Evolutionary conservation across 2,329 filamentous ascomycete species (phyloP), one percentile per base, ranked within the genome.

Genomic region (Sphaerulina populicola): DNA sequence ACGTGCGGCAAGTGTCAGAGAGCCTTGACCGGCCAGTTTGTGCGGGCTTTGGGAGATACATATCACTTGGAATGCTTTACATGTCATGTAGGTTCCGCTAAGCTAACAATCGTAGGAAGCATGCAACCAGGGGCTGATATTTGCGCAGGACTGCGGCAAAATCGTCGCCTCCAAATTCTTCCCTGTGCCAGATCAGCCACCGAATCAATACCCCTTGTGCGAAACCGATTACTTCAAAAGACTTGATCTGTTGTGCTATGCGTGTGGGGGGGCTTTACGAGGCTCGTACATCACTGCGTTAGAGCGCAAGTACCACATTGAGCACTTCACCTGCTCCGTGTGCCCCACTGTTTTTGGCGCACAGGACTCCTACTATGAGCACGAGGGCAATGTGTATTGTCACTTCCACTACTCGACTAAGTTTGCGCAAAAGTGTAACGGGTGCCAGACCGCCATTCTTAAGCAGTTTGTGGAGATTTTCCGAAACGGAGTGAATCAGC

Each of bases 401-500:
- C 93, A 98, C 68, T 98, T 94, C 68, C 93, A 98, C 70, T 98
- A 98, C 69, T 97, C 91, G 10, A 98, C 93, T 12, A 88, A 89
- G 65, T 97, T 96, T 66, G 93, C 93, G 33, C 91, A 97, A 67
- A 80, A 88, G 50, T 98, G 93, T 69, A 95, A 94, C 68, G 93
- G 93, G 58, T 98, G 93, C 65, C 89, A 95, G 64, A 96, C 91
- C 2, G 88, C 93, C 47, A 98, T 98, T 57, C 76, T 98, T 39
- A 98, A 98, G 73, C 93, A 98, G 68, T 98, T 98, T 68, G 93
- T 98, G 55, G 93, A 98, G 70, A 97, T 98, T 55, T 98, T 90
- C 71, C 85, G 93, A 61, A 97, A 97, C 69, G 91, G 91, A 1
- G 87, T 95, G 67, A 96, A 97, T 66, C 93, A 98, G 66, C 93